Evolutionary conservation across 345 rosid genomes (phyloP).

Genomic region (Euphorbia lathyris): DNA sequence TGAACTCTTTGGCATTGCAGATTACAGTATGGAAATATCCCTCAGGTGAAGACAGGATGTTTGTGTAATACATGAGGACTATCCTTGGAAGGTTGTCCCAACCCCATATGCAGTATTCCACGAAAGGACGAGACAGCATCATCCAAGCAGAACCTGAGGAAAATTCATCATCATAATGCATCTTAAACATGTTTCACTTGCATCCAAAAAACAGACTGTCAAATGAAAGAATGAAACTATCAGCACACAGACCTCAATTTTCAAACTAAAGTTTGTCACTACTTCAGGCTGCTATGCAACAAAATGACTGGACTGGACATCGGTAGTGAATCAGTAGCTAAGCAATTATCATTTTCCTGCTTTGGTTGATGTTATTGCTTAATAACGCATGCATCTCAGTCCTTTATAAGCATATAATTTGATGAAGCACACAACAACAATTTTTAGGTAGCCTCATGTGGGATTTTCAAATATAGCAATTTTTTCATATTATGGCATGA

Average conservation of each 20-base stretch:
- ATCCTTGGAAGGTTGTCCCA: constrained; percentile 91
- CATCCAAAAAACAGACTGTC: background rate
- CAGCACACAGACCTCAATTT: background rate
- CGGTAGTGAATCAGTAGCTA: background rate
- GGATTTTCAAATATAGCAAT: background rate
- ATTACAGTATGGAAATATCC: constrained; percentile 90
- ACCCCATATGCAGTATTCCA: constrained; percentile 77
- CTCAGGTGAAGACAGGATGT: constrained; percentile 90
- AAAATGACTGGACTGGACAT: background rate
- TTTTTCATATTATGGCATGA: background rate
- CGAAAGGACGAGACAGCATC: constrained; percentile 77
- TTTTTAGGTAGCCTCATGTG: background rate
- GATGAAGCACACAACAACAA: background rate
- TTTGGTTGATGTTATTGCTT: too few species aligned
- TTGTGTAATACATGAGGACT: constrained; percentile 80
- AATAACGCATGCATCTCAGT: background rate
- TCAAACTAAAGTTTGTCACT: background rate
- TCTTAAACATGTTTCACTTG: background rate
- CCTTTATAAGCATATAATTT: background rate
- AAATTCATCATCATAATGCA: constrained; percentile 8
- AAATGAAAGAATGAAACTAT: background rate
- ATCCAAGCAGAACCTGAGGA: constrained; percentile 90
- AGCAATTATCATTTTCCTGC: background rate
- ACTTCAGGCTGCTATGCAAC: background rate
- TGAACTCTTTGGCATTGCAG: constrained; percentile 74